Evolutionary conservation across 2,329 filamentous ascomycete genomes (phyloP).

Genomic region (Magnaporthiopsis poae): DNA sequence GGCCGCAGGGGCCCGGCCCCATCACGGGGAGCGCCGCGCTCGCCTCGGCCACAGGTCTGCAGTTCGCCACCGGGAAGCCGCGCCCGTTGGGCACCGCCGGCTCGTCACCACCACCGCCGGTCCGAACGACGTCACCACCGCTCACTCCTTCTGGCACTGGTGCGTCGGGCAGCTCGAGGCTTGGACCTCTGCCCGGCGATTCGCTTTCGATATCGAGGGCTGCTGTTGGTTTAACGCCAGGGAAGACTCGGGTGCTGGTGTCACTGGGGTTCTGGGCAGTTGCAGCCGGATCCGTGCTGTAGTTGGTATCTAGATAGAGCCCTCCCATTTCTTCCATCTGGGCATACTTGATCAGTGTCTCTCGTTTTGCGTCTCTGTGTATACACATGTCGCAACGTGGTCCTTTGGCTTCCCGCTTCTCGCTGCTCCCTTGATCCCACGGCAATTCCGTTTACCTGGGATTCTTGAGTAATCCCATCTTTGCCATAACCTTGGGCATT

Average conservation of each 20-base stretch:
- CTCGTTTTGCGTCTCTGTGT: background rate
- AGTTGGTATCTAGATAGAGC: background rate
- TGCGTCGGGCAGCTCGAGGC: background rate
- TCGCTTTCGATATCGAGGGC: background rate
- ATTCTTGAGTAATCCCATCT: no score
- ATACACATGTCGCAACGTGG: background rate
- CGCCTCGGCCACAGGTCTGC: conserved; percentile 22
- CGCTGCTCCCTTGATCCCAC: background rate
- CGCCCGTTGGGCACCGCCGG: conserved; percentile 1
- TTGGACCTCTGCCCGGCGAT: background rate
- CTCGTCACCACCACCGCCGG: background rate
- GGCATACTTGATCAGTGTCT: background rate
- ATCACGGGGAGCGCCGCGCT: conserved; percentile 31
- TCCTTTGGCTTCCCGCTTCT: background rate
- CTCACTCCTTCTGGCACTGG: background rate
- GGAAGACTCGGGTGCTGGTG: background rate
- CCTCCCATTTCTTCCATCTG: no score
- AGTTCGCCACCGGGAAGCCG: conserved; percentile 11
- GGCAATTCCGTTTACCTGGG: no score
- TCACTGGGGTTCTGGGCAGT: background rate
- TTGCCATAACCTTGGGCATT: no score
- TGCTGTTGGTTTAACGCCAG: background rate
- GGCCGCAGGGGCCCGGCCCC: conserved; percentile 20
- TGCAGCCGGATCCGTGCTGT: background rate
- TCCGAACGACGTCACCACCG: background rate